Percentiles rank a stretch among this genome's conserved stretches.
phyloP scores from a whole-genome alignment of 2,329 filamentous ascomycete genomes.

The Fusarium sp. region DNA sequence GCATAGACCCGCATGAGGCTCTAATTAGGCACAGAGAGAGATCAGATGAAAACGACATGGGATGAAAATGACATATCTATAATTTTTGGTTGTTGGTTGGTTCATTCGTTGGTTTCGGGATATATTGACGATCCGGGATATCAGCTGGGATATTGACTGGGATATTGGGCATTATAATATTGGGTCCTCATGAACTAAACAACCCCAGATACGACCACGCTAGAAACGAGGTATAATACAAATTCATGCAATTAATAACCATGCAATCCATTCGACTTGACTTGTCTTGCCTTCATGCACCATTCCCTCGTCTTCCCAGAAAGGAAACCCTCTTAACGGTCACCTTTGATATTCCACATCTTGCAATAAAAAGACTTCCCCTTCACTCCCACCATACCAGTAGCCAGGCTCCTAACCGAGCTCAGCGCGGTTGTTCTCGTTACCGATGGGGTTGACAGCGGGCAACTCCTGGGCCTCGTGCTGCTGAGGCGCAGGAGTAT shows the following conservation, averaged over 20 bases:
- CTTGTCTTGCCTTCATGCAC: slow-evolving; percentile 5
- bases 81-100: not conserved
- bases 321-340: not conserved
- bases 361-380: slow-evolving; percentile 15
- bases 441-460: slow-evolving; percentile 46
- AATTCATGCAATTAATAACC: slow-evolving; percentile 23
- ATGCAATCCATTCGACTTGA: slow-evolving; percentile 24
- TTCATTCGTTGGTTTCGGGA: not conserved
- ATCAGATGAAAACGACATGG: not conserved
- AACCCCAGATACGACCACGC: slow-evolving; percentile 20
- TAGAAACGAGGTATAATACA: slow-evolving; percentile 36
- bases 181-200: slow-evolving; percentile 17
- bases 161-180: slow-evolving; percentile 23
- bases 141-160: not conserved
- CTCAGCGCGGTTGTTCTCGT: slow-evolving; percentile 51
- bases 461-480: slow-evolving; percentile 45
- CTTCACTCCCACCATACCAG: slow-evolving; percentile 7
- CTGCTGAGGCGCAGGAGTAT: slow-evolving; percentile 11
- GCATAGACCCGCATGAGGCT: not conserved
- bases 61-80: not conserved
- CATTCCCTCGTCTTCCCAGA: slow-evolving; percentile 16
- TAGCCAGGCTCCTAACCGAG: slow-evolving; percentile 35
- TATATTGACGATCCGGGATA: not conserved
- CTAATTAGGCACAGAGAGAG: not conserved
- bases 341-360: slow-evolving; percentile 6